Evolutionary conservation across 352 stramenopile genomes (phyloP), one percentile per base, ranked within the genome.

Genomic region (Peronosclerospora sorghi): DNA sequence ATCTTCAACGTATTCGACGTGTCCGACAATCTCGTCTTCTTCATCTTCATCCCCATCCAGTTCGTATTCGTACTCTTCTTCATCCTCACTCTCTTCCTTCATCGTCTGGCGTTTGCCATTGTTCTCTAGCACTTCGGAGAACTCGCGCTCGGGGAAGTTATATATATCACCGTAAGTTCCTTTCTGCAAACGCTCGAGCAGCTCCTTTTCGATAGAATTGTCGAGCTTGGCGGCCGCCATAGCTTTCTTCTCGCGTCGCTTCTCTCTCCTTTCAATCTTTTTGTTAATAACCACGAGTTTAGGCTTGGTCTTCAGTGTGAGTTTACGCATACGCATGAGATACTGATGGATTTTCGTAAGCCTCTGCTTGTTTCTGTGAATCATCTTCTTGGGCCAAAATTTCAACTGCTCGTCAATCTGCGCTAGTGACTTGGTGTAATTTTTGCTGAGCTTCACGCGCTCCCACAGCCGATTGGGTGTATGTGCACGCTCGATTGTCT

Each of bases 321-420:
- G 72, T 74, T 98, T 98, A 5, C 96, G 80, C 95, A 98, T 98
- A 41, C 95, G 79, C 61, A 98, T 97, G 44, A 99, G 72, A 59
- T 98, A 98, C 74, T 99, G 95, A 68, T 98, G 92, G 62, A 99
- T 98, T 67, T 98, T 98, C 26, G 95, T 98, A 32, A 99, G 77
- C 26, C 96, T 75, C 76, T 99, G 95, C 62, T 99, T 99, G 80
- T 97, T 98, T 54, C 95, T 88, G 82, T 98, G 93, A 32, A 98
- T 76, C 14, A 98, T 65, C 47, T 97, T 97, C 68, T 98, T 98
- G 13, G 95, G 95, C 73, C 97, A 98, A 61, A 96, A 98, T 59
- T 97, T 80, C 58, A 99, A 76, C 40, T 98, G 81, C 61, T 96
- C 77, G 47, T 97, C 95, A 19, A 99, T 67, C 54, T 97, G 82